Conservation (phyloP, 1,284 basidiomycete genomes). For the Leccinum fuscescens region DNA sequence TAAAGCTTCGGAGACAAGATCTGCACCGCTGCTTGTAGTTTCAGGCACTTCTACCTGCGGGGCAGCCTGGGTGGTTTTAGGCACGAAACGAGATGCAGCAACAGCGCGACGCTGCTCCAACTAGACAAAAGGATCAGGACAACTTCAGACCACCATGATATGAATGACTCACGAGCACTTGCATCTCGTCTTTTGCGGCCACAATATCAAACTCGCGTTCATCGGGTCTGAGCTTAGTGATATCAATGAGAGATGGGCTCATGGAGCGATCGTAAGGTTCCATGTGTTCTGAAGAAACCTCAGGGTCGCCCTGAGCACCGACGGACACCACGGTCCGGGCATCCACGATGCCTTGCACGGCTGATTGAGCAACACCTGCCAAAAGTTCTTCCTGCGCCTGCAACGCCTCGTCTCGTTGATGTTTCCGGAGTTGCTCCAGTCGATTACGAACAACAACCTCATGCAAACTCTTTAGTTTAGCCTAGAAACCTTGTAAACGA, state of each 20-base stretch:
- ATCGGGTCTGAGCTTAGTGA: conserved; percentile 67
- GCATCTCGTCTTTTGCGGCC: conserved; percentile 64
- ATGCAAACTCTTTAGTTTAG: conserved; percentile 88
- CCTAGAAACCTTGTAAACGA: conserved; percentile 44
- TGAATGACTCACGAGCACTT: conserved; percentile 57
- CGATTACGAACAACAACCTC: conserved; percentile 96
- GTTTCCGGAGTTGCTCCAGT: conserved; percentile 91
- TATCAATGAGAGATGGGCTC: conserved; percentile 76
- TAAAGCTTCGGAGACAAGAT: conserved; percentile 80
- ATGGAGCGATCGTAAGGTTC: conserved; percentile 81
- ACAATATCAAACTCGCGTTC: conserved; percentile 80
- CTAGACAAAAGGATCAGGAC: conserved; percentile 39
- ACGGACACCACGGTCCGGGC: conserved; percentile 38
- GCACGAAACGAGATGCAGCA: conserved; percentile 80
- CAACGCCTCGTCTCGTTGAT: conserved; percentile 91
- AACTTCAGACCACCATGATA: neutral
- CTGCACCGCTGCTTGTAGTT: conserved; percentile 63
- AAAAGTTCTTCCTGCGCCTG: conserved; percentile 91
- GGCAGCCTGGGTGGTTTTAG: conserved; percentile 60
- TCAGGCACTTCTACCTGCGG: conserved; percentile 47
- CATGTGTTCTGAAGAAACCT: conserved; percentile 53
- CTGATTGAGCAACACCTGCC: conserved; percentile 68
- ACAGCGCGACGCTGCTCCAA: conserved; percentile 75
- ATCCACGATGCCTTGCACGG: conserved; percentile 40
- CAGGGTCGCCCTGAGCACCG: conserved; percentile 38